Base-by-base conservation (phyloP, 164 flowering plant genomes). In the Taxillus chinensis region DNA sequence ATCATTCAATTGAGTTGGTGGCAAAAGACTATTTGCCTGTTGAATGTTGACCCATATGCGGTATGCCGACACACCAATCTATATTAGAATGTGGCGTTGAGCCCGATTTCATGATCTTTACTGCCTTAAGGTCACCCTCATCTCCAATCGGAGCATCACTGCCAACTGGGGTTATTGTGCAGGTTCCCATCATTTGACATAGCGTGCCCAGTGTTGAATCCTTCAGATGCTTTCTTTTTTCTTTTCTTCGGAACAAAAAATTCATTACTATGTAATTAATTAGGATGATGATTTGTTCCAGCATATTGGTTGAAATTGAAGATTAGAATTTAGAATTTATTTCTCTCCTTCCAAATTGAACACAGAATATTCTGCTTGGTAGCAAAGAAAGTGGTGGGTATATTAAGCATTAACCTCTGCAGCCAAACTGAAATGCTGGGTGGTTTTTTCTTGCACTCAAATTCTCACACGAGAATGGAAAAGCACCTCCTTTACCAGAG, bases 1-100 rank as follows among this genome's bases (percentile, higher is more conserved):
- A 27, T 27, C 27, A 27, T 27, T 27, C 27, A 27, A 27, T 27
- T 27, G 27, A 39, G 13, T 14, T 39, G 62, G 74, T 63, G 70
- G 70, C 37, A 43, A 42, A 17, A 27, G 27, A 59, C 70, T 67
- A 50, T 71, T 51, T 12, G 52, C 41, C 45, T 60, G 70, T 74
- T 64, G 77, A 74, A 68, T 60, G 70, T 74, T 64, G 77, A 74
- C 71, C 63, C 54, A 43, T 43, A 0, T 43, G 8, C 70, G 58
- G 56, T 57, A 67, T 62, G 62, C 17, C 61, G 43, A 54, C 41
- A 61, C 56, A 55, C 48, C 43, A 63, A 46, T 42, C 64, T 13
- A 41, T 17, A 17, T 48, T 3, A 43, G 16, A 27, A 13, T 11
- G 54, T 17, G 53, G 59, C 64, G 71, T n/a, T 67, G 51, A 45